Evolutionary conservation across 139 green algal species (phyloP), one percentile per base, ranked within the genome.

Genomic region (Eudorina sp.): DNA sequence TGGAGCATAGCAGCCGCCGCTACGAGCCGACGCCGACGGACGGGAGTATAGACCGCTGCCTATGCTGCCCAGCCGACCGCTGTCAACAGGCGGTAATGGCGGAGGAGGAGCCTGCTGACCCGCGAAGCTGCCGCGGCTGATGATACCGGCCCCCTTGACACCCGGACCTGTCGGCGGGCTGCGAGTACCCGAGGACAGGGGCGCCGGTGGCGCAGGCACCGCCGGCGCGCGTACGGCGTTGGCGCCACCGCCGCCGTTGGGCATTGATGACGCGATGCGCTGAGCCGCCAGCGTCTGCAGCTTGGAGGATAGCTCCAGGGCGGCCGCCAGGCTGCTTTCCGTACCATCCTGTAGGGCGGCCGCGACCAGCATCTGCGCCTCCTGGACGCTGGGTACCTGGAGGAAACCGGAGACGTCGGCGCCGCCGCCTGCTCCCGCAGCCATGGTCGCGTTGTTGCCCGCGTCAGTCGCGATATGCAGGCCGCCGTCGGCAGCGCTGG

Each of bases 231-330:
- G 38, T 36, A 5, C 27, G 25, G 53, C 29, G 45, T 55, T 43
- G 53, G 36, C 36, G n/a, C n/a, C 25, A 21, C 14, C 19, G 75
- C 75, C 23, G 75, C 74, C 74, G 46, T 25, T 16, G 38, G 64
- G n/a, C 36, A 51, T 51, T 25, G 41, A 29, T 4, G 72, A n/a
- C 2, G 78, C 45, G 31, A 78, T 53, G 8, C 81, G 81, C 46
- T 77, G 62, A 19, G 62, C 64, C 43, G 81, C 81, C 45, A 87
- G 66, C 0, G 81, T 53, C 81, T 87, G 81, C 5, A 87, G 81
- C 46, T 78, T 55, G 4, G 62, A 58, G 21, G 81, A 66, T 34
- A 87, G 81, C 81, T 87, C 64, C 43, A 87, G 81, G 0, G 81
- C 81, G 31, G 81, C 81, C 23, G 81, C 62, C 19, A 87, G 45